Evolutionary conservation across 2,329 filamentous ascomycete species (phyloP), one percentile per base, ranked within the genome.

Genomic region (Neurospora sp.): DNA sequence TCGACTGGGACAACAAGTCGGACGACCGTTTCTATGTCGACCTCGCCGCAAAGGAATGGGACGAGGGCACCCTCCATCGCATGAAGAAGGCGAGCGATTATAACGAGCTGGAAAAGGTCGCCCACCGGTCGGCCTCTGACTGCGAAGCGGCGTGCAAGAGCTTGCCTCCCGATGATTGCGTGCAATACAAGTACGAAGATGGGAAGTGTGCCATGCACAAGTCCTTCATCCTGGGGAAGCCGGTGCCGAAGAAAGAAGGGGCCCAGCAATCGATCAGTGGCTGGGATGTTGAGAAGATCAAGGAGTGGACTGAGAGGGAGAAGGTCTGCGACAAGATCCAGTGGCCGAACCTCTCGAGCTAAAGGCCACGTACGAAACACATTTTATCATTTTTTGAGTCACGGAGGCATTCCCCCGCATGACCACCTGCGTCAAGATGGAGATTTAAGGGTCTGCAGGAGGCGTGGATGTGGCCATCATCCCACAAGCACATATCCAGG

Each of bases 1-100:
- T 81, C 15, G 80, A 86, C 77, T 88, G 86, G 86, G 83, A 87
- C 73, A 87, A 87, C 72, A 73, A 82, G 8, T 81, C 82, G 65
- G 80, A 85, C n/a, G 81, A 84, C 41, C 76, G 77, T 15, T 77
- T 77, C 67, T 85, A 84, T 74, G 74, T 82, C 68, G 79, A 83
- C 72, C 72, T 76, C 0, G 74, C 69, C 17, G 74, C 68, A 12
- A 69, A 69, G 15, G 28, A 78, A 11, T 79, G 79, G 74, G 77
- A 76, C 5, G 75, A 79, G 4, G 76, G 76, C 75, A 74, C 80
- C 71, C 67, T 76, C 17, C 68, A 75, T 8, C 77, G 77, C 10
- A 78, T 78, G 66, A 81, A 80, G 72, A 76, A 77, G 38, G 72
- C 77, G 23, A 74, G 74, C 10, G 71, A 77, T 8, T 76, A 81